phyloP scores from a whole-genome alignment of 805 yeast genomes.

The Suhomyces xylopsoci region DNA sequence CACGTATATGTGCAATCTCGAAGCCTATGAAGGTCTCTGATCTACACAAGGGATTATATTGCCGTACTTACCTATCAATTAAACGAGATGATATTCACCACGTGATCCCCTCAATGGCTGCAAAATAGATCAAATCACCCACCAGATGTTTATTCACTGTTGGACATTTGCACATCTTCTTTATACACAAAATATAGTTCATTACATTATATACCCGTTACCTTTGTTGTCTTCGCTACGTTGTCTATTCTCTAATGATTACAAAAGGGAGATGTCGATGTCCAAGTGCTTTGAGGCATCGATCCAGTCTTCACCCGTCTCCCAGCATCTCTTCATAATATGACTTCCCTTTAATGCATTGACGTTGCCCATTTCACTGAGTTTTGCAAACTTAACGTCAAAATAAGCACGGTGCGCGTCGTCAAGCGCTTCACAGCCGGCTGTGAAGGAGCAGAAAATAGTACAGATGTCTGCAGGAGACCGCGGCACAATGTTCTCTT shows the following conservation, averaged over 20 bases:
- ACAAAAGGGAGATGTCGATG: constrained; percentile 43
- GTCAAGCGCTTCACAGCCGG: constrained; percentile 55
- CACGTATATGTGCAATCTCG: too few species aligned
- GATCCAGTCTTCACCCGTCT: constrained; percentile 50
- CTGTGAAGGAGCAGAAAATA: constrained; percentile 53
- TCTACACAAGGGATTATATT: too few species aligned
- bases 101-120: neutral
- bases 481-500: constrained; percentile 39
- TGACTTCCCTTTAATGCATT: constrained; percentile 45
- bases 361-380: constrained; percentile 43
- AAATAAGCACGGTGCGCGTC: constrained; percentile 33
- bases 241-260: constrained; percentile 12
- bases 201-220: too few species aligned
- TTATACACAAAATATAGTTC: too few species aligned
- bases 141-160: too few species aligned
- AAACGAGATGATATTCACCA: too few species aligned
- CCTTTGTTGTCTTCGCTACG: neutral
- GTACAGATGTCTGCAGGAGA: constrained; percentile 55
- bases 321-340: constrained; percentile 55
- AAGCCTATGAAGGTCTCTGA: too few species aligned
- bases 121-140: neutral
- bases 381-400: constrained; percentile 35
- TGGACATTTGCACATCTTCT: too few species aligned
- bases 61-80: too few species aligned
- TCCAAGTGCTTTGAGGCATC: constrained; percentile 41